phyloP scores from a whole-genome alignment of 2,329 filamentous ascomycete species.

The Epicoccum sorghinum region DNA sequence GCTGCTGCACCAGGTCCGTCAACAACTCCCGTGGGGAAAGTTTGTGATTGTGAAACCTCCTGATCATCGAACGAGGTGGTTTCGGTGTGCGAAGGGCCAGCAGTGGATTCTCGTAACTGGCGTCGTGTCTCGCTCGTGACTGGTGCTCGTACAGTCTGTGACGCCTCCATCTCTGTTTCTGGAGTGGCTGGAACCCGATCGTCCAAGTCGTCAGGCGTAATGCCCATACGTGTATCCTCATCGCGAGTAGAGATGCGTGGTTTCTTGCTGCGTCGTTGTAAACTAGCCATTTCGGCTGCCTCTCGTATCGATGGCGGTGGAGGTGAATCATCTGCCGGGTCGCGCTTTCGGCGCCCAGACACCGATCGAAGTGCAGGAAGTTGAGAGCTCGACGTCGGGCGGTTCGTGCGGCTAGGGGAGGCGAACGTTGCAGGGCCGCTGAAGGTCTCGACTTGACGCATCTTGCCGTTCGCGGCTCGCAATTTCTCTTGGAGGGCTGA shows the following conservation, averaged over 20 bases:
- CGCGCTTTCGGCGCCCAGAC: slow-evolving; percentile 52
- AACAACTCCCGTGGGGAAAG: slow-evolving; percentile 35
- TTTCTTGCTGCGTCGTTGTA: slow-evolving; percentile 59
- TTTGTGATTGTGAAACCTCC: slow-evolving; percentile 25
- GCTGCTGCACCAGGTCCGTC: slow-evolving; percentile 64
- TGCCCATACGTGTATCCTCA: slow-evolving; percentile 27
- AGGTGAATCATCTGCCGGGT: slow-evolving; percentile 44
- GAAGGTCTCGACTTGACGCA: slow-evolving; percentile 50
- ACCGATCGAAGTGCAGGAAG: slow-evolving; percentile 31
- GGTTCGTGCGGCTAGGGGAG: slow-evolving; percentile 47
- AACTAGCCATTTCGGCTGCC: slow-evolving; percentile 56
- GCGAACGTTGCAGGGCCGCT: slow-evolving; percentile 50
- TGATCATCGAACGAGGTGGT: slow-evolving; percentile 19
- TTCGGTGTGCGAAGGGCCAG: slow-evolving; percentile 30
- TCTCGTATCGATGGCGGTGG: slow-evolving; percentile 62
- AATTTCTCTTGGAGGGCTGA: slow-evolving; percentile 53
- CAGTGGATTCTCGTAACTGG: slow-evolving; percentile 34
- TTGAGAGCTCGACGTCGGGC: slow-evolving; percentile 31
- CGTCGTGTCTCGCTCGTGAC: slow-evolving; percentile 26
- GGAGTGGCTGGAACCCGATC: slow-evolving; percentile 45
- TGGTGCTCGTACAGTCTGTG: slow-evolving; percentile 30
- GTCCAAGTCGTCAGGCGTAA: slow-evolving; percentile 43
- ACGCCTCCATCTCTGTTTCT: slow-evolving; percentile 42
- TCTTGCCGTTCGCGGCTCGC: slow-evolving; percentile 54
- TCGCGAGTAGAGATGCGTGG: slow-evolving; percentile 47